phyloP scores from a whole-genome alignment of 805 yeast genomes.

The Starmerella floris region DNA sequence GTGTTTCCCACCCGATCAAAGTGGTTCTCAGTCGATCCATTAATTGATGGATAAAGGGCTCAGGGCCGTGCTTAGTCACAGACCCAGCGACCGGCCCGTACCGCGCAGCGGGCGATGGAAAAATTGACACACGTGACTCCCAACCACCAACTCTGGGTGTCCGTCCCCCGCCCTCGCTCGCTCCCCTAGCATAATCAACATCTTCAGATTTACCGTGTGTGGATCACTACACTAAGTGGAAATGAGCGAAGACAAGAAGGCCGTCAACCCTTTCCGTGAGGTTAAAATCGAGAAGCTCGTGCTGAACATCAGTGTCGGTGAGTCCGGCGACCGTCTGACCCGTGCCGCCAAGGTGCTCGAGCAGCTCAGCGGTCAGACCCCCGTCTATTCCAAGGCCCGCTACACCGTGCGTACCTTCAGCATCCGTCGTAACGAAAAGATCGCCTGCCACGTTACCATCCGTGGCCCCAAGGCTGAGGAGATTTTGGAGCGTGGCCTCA shows the following conservation, averaged over 20 bases:
- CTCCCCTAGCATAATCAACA: neutral
- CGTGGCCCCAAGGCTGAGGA: constrained; percentile 99
- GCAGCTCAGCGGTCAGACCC: constrained; percentile 99
- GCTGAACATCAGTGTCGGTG: constrained; percentile 99
- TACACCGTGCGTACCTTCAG: constrained; percentile 99
- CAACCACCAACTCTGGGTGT: neutral
- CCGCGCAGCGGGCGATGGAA: too few relatives aligned
- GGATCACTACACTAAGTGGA: constrained; percentile 1
- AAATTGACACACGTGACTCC: neutral
- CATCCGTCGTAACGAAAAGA: constrained; percentile 99
- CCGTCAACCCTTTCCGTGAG: constrained; percentile 87
- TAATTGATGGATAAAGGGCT: too few relatives aligned
- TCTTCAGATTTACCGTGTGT: neutral
- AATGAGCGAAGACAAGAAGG: constrained; percentile 27
- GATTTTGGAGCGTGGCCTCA: constrained; percentile 98
- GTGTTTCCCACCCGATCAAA: too few relatives aligned
- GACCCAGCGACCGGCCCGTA: too few relatives aligned
- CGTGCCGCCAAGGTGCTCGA: constrained; percentile 99
- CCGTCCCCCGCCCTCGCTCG: neutral
- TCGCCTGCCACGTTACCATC: constrained; percentile 97
- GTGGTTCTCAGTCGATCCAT: too few relatives aligned
- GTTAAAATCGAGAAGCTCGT: constrained; percentile 98
- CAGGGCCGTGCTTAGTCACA: too few relatives aligned
- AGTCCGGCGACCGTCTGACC: constrained; percentile 99
- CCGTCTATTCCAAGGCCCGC: constrained; percentile 99